These are phyloP conservation scores for Hypoxylon rubiginosum DNA, from an alignment of 2,329 filamentous ascomycete genomes.

Conservation along the genomic window DNA sequence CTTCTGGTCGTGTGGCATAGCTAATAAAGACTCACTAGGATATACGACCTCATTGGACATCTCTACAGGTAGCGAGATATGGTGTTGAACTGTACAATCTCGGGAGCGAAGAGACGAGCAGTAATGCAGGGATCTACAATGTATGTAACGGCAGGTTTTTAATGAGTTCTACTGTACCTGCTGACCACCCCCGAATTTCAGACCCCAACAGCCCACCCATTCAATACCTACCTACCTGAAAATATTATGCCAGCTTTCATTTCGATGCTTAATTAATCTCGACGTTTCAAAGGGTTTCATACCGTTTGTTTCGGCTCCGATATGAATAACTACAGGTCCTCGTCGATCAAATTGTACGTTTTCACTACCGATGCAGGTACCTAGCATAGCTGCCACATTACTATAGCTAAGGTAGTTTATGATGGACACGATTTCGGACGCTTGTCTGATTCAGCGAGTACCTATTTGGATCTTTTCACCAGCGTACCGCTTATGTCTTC, in stretches of 20 bases:
- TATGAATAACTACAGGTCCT: not conserved
- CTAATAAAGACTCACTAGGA: constrained; percentile 26
- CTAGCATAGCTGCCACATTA: not conserved
- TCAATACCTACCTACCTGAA: too few species aligned
- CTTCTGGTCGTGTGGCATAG: constrained; percentile 17
- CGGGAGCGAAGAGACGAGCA: constrained; percentile 19
- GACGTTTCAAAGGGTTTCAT: constrained; percentile 17
- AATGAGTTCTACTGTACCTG: constrained; percentile 20
- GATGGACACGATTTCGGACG: constrained; percentile 1
- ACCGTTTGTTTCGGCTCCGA: constrained; percentile 3
- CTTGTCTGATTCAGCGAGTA: constrained; percentile 15
- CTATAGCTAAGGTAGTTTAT: not conserved
- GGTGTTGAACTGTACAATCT: constrained; percentile 34
- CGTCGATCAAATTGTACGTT: not conserved
- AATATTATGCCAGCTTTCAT: not conserved
- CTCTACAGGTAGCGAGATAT: not conserved
- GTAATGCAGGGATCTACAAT: constrained; percentile 18
- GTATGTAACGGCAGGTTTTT: constrained; percentile 31
- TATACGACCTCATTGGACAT: constrained; percentile 8
- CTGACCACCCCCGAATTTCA: constrained; percentile 25
- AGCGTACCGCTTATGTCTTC: constrained; percentile 10
- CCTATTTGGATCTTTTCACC: constrained; percentile 5
- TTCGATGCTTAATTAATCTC: constrained; percentile 20
- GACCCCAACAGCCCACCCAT: too few species aligned
- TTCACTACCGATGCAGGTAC: not conserved